Base-by-base conservation (phyloP, 768 basidiomycete species). In the Daedalea quercina region DNA sequence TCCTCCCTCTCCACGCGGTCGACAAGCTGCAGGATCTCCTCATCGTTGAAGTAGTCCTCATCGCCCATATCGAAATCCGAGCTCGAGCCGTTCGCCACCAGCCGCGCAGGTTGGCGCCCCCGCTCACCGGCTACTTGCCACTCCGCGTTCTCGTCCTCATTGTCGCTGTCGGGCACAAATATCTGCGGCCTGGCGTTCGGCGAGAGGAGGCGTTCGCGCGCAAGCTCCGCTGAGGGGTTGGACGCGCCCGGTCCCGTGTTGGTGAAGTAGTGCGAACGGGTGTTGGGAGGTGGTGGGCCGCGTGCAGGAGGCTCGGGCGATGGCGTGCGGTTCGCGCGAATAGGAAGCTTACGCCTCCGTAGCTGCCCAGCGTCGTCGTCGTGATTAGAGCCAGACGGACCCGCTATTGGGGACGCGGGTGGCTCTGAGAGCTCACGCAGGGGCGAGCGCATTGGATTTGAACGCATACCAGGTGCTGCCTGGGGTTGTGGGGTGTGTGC, bases 11-110 rank as follows among this genome's bases (percentile, higher is more conserved):
- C 71, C 28, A 57, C 65, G 54, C 64, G 56, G 45, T 71, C 69
- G 3, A 73, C 56, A 54, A 73, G 71, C 56, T 69, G 72, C 20
- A 76, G 62, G 53, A 54, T 79, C 69, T 70, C 74, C 44, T 66
- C 63, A 43, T 68, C 66, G 44, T 68, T 70, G 52, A 64, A 64
- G 51, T 62, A 47, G 43, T 58, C 55, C 28, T 56, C 53, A 15
- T 57, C 57, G 28, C 37, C 37, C 17, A 31, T 37, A 19, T 53
- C 44, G 33, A 53, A 41, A 17, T 53, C 52, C 23, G 52, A 47
- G 45, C 44, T 53, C 33, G 41, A 22, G 22, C 19, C 34, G 35
- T 35, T 40, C 33, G 24, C 46, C 25, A 11, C 28, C 6, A 11
- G 28, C 28, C 4, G 6, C 28, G 40, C 17, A 22, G 40, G 40